Base-by-base conservation (phyloP, 768 basidiomycete genomes). In the Tephrocybe sp. region DNA sequence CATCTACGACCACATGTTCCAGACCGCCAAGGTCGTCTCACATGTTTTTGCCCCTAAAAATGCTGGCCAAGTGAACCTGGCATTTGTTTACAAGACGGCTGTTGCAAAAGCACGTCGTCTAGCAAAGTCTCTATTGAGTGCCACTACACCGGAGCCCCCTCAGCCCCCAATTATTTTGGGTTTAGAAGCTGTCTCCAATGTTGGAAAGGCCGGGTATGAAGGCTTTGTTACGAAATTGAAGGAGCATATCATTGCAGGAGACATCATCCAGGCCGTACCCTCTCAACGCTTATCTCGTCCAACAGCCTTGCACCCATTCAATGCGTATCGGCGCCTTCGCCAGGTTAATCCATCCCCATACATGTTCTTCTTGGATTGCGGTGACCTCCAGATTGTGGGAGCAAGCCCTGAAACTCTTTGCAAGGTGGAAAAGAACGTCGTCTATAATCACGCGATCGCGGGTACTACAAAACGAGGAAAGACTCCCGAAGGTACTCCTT, bases 231-330 rank as follows among this genome's bases (percentile, higher is more conserved):
- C 94, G 37, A 83, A 78, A 47, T 74, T 99, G 48, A 98, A 98
- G 74, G 79, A 96, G 62, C 94, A 92, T 64, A 97, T 99, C 47
- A 77, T 98, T 49, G 89, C 87, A 15, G 97, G 97, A 24, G 95
- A 99, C 69, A 98, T 99, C 62, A 98, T 99, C 57, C 97, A 99
- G 69, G 97, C 97, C 2, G 97, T 99, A 6, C 97, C 97, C 7
- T 95, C 92, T 9, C 97, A 98, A 66, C 78, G 95, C 24, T 74
- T 98, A 25, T 74, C 90, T 12, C 82, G 92, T 27, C 87, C 89
- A 28, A 98, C 97, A 0, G 66, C 79, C 16, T 73, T 99, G 16
- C 93, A 98, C 65, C 96, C 97, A 1, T 99, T 99, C 77, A 99
- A 98, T 71, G 93, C 87, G 6, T 99, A 98, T 64, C 78, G 97